These are phyloP conservation scores for Penicillium sp. DNA, from an alignment of 2,329 filamentous ascomycete genomes.

Conservation along the genomic window DNA sequence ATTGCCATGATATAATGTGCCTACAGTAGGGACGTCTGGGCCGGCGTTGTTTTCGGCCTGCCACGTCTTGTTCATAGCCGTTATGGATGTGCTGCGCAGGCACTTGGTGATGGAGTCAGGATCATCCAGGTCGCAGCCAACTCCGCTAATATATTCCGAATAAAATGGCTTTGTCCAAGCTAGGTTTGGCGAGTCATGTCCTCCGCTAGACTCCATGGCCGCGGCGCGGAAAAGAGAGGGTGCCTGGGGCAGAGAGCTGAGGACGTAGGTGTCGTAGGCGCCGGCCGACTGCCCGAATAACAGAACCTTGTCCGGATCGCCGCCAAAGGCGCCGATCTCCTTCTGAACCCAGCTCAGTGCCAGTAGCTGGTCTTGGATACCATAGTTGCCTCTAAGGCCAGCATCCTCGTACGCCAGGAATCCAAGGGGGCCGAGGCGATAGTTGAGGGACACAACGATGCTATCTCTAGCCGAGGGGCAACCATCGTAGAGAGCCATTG, in stretches of 20 bases:
- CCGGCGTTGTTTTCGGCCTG: too few species aligned
- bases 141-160: too few species aligned
- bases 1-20: background rate
- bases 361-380: constrained; percentile 23
- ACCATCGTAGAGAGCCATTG: constrained; percentile 18
- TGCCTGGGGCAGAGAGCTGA: constrained; percentile 21
- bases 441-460: constrained; percentile 27
- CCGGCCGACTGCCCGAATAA: constrained; percentile 36
- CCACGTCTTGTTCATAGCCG: too few species aligned
- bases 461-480: constrained; percentile 16
- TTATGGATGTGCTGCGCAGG: too few species aligned
- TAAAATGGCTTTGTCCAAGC: too few species aligned
- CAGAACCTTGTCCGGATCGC: constrained; percentile 34
- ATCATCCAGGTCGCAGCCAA: too few species aligned
- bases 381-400: constrained; percentile 27
- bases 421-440: constrained; percentile 32
- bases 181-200: constrained; percentile 9
- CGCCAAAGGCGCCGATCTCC: constrained; percentile 36
- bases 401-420: constrained; percentile 23
- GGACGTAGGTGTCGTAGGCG: constrained; percentile 18
- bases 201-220: constrained; percentile 3
- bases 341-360: constrained; percentile 31
- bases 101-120: too few species aligned
- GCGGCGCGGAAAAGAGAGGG: constrained; percentile 20
- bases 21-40: too few species aligned